Percentiles rank a stretch among this genome's conserved stretches.
These are phyloP conservation scores for Lodderomyces orthopsilosis DNA, from an alignment of 1,139 yeast genomes.

Conservation along the genomic window DNA sequence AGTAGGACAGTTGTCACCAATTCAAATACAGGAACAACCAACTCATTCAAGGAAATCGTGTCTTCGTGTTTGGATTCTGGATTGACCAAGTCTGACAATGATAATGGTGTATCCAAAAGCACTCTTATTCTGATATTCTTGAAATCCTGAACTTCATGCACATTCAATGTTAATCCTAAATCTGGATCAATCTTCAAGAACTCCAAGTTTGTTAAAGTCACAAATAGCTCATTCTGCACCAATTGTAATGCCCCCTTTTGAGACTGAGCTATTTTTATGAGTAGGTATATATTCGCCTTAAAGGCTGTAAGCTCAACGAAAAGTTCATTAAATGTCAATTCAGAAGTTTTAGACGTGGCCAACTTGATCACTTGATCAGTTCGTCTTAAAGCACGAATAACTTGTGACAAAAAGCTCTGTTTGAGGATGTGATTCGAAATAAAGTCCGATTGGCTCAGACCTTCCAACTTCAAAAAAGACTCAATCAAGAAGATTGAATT, in stretches of 20 bases:
- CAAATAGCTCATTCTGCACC: constrained; percentile 70
- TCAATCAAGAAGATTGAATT: constrained; percentile 75
- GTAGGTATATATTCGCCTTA: constrained; percentile 65
- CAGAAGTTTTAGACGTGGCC: constrained; percentile 29
- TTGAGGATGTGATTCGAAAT: constrained; percentile 60
- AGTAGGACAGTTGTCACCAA: constrained; percentile 64
- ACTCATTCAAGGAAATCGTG: constrained; percentile 58
- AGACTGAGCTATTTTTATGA: constrained; percentile 73
- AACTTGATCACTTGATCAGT: constrained; percentile 61
- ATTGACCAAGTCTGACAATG: constrained; percentile 24
- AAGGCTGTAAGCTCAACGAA: constrained; percentile 74
- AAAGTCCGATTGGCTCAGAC: constrained; percentile 49
- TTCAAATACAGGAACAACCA: constrained; percentile 77
- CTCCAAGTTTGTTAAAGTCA: constrained; percentile 54
- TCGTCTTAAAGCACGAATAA: constrained; percentile 66
- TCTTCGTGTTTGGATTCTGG: constrained; percentile 17
- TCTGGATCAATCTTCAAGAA: constrained; percentile 76
- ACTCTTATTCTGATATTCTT: constrained; percentile 39
- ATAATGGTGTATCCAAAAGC: constrained; percentile 51
- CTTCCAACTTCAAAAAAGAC: constrained; percentile 59
- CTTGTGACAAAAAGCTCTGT: constrained; percentile 60
- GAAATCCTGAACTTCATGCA: constrained; percentile 22
- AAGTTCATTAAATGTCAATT: constrained; percentile 49
- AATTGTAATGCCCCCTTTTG: constrained; percentile 75
- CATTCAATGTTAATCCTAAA: constrained; percentile 55